These are phyloP conservation scores for Ehretia macrophylla DNA, from an alignment of 257 asterid species.

Conservation along the genomic window DNA sequence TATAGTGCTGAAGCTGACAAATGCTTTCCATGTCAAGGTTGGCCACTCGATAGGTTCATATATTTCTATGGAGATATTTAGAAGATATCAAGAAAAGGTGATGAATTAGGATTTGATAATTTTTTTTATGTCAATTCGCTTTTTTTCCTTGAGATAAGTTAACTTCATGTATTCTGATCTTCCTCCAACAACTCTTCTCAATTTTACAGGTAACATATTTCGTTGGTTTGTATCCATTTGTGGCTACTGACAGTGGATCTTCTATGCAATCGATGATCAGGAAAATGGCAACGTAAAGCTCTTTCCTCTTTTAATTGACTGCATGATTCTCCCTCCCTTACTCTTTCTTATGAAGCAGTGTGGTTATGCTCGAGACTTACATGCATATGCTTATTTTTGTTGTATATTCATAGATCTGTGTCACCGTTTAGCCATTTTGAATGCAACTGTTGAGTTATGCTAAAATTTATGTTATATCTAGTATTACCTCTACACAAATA, in stretches of 20 bases:
- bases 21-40: slow-evolving; percentile 49
- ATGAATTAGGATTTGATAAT: slow-evolving; percentile 9
- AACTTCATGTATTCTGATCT: neutral
- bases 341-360: neutral
- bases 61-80: slow-evolving; percentile 64
- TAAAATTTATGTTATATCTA: too few relatives aligned
- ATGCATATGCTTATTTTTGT: neutral
- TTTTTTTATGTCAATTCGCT: neutral
- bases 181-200: slow-evolving; percentile 6
- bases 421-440: too few relatives aligned
- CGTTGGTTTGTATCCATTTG: slow-evolving; percentile 73
- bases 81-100: slow-evolving; percentile 67
- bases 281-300: slow-evolving; percentile 48
- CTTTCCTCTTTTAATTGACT: slow-evolving; percentile 23
- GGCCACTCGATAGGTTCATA: slow-evolving; percentile 92
- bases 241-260: slow-evolving; percentile 64
- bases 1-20: slow-evolving; percentile 1
- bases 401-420: neutral
- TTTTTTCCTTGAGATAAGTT: slow-evolving; percentile 2
- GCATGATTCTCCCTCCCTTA: neutral
- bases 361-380: neutral
- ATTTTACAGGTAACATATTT: slow-evolving; percentile 54
- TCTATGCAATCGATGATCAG: slow-evolving; percentile 53
- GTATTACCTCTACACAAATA: too few relatives aligned
- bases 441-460: too few relatives aligned